Base-by-base conservation (phyloP, 2,329 filamentous ascomycete genomes). In the Parafenestella ontariensis region DNA sequence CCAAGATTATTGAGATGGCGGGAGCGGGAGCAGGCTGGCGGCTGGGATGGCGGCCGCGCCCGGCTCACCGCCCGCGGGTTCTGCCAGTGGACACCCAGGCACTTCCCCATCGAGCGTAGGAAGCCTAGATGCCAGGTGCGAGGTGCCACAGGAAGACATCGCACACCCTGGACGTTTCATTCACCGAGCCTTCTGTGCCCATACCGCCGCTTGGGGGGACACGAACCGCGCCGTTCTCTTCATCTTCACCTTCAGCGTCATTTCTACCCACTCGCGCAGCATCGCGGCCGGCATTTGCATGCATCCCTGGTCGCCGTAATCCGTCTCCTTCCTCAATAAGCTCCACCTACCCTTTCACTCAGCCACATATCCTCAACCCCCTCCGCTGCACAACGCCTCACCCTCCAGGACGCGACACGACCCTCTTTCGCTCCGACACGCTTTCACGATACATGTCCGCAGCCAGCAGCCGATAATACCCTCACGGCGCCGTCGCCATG, bases 401-500 rank as follows among this genome's bases (percentile, higher is more conserved):
- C 43, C 40, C 34, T 28, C 46, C 42, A 29, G 26, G 10, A 42
- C 43, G 10, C 13, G 6, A 8, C 11, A 49, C 42, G 29, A 46
- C 33, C 40, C 36, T 48, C 46, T 24, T 15, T 42, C 43, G 20
- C 56, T 47, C 18, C 26, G 37, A 18, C n/a, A 20, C 20, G 17
- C 41, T 36, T 29, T 21, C 9, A 50, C 54, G 44, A 40, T 56
- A 58, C 52, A 64, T 63, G 64, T 54, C 46, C 46, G 58, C 57
- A 57, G 45, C 53, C 53, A 54, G 52, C 56, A 56, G 54, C 56
- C 29, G 53, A 47, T 60, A 49, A 29, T 54, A 46, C 36, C 41
- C 41, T 51, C 42, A 29, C 40, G 49, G 56, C 54, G 49, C 46
- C 49, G 23, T 42, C 56, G 52, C 52, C 49, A 62, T 77, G 75